A percentile compares a stretch with the other conserved stretches of the same genome.
Evolutionary conservation across 2,329 filamentous ascomycete genomes (phyloP).

Genomic region (Calonectria henricotiae): DNA sequence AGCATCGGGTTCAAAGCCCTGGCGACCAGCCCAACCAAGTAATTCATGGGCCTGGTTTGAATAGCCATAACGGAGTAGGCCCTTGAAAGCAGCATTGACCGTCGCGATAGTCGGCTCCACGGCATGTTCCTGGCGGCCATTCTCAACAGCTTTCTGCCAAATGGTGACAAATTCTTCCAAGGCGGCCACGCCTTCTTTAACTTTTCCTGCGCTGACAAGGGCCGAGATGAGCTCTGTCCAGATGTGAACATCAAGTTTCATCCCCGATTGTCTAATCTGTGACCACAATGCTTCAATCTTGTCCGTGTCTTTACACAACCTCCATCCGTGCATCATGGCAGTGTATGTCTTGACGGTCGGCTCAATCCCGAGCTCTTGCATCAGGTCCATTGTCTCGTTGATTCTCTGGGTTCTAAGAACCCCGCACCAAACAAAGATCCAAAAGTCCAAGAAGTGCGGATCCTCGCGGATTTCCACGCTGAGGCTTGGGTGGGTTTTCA

Average conservation of each 20-base stretch:
- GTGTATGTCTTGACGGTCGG: constrained; percentile 80
- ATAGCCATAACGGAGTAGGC: constrained; percentile 69
- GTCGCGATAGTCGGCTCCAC: constrained; percentile 75
- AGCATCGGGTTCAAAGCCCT: constrained; percentile 71
- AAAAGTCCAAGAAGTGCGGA: constrained; percentile 60
- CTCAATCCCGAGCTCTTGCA: constrained; percentile 66
- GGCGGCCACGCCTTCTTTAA: constrained; percentile 73
- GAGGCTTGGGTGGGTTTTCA: constrained; percentile 50
- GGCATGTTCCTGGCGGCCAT: constrained; percentile 53
- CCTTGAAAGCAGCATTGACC: constrained; percentile 81
- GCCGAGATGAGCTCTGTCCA: constrained; percentile 82
- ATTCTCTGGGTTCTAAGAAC: constrained; percentile 52
- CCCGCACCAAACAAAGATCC: constrained; percentile 61
- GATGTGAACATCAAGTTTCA: constrained; percentile 75
- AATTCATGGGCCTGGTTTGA: constrained; percentile 68
- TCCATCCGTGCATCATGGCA: constrained; percentile 81
- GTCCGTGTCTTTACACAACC: constrained; percentile 71
- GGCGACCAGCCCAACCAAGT: constrained; percentile 72
- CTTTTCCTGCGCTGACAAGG: constrained; percentile 71
- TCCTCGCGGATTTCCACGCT: constrained; percentile 54
- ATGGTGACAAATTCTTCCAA: constrained; percentile 77
- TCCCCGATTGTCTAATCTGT: constrained; percentile 71
- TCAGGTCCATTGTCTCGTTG: constrained; percentile 61
- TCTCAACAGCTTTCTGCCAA: constrained; percentile 67
- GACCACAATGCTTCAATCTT: constrained; percentile 79